A percentile compares a stretch with the other conserved stretches of the same genome.
phyloP scores from a whole-genome alignment of 1,284 basidiomycete species.

The Marasmius sp. region DNA sequence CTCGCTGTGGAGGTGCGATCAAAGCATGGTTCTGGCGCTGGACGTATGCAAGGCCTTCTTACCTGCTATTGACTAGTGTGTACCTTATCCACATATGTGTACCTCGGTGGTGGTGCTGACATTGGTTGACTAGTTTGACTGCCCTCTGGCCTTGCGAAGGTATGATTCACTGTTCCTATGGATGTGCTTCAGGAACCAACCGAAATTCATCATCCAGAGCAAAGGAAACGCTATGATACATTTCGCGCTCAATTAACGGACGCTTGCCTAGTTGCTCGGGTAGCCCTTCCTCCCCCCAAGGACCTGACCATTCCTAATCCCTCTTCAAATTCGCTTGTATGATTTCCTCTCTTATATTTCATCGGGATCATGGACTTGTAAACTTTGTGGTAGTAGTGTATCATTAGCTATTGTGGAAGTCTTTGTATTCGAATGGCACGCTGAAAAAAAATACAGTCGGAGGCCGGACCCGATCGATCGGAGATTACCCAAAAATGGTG shows the following conservation, averaged over 20 bases:
- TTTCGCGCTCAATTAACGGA: neutral
- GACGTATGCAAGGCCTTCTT: conserved; percentile 65
- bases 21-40: conserved; percentile 58
- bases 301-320: neutral
- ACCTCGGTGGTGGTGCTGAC: neutral
- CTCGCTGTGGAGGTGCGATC: conserved; percentile 62
- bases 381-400: neutral
- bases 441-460: too few relatives aligned
- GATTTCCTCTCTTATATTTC: neutral
- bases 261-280: neutral
- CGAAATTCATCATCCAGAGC: neutral
- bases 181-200: neutral
- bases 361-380: too few relatives aligned
- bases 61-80: conserved; percentile 59
- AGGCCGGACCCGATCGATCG: neutral
- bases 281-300: neutral
- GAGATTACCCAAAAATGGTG: neutral
- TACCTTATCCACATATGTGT: conserved; percentile 5
- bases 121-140: conserved; percentile 37
- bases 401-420: neutral
- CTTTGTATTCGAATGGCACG: neutral
- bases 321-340: neutral
- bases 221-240: neutral
- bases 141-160: conserved; percentile 63
- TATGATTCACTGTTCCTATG: neutral